Conservation (phyloP, 2,329 filamentous ascomycete species). For the Hypocreales sp. region DNA sequence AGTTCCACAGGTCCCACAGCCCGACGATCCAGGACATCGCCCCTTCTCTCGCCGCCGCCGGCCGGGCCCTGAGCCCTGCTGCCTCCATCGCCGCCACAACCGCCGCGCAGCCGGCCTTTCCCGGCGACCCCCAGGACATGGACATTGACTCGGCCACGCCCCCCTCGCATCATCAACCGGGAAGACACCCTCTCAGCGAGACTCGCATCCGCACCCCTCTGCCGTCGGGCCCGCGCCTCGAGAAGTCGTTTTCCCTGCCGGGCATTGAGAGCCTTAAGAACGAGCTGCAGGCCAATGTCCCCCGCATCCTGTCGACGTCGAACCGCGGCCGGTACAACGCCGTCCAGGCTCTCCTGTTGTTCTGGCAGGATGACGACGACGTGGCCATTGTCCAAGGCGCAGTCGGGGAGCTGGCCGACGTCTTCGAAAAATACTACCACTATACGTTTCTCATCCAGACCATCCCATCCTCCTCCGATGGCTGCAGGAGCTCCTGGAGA, state of each 20-base stretch:
- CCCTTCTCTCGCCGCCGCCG: slow-evolving; percentile 21
- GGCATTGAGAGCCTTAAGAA: slow-evolving; percentile 34
- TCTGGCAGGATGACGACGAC: slow-evolving; percentile 40
- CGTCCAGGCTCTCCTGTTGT: slow-evolving; percentile 36
- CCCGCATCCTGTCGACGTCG: slow-evolving; percentile 32
- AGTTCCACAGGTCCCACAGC: slow-evolving; percentile 36
- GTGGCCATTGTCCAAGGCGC: slow-evolving; percentile 20
- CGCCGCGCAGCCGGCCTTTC: slow-evolving; percentile 21
- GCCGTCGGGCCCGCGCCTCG: slow-evolving; percentile 38
- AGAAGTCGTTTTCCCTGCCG: slow-evolving; percentile 32
- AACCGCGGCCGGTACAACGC: slow-evolving; percentile 35
- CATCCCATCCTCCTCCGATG: slow-evolving; percentile 33
- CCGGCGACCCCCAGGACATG: slow-evolving; percentile 36
- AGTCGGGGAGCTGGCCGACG: slow-evolving; percentile 30
- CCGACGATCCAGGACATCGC: slow-evolving; percentile 34
- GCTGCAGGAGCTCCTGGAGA: slow-evolving; percentile 31
- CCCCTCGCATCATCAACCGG: slow-evolving; percentile 15
- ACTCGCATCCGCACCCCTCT: slow-evolving; percentile 38
- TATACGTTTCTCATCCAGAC: slow-evolving; percentile 31
- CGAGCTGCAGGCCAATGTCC: slow-evolving; percentile 34
- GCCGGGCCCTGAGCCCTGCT: slow-evolving; percentile 30
- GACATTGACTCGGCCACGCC: slow-evolving; percentile 29
- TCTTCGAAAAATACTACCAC: slow-evolving; percentile 36
- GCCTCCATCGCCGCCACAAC: slow-evolving; percentile 19
- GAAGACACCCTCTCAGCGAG: slow-evolving; percentile 26